A percentile compares a stretch with the other conserved stretches of the same genome.
phyloP scores from a whole-genome alignment of 73 alveolate species.

The Urostyla sp. region DNA sequence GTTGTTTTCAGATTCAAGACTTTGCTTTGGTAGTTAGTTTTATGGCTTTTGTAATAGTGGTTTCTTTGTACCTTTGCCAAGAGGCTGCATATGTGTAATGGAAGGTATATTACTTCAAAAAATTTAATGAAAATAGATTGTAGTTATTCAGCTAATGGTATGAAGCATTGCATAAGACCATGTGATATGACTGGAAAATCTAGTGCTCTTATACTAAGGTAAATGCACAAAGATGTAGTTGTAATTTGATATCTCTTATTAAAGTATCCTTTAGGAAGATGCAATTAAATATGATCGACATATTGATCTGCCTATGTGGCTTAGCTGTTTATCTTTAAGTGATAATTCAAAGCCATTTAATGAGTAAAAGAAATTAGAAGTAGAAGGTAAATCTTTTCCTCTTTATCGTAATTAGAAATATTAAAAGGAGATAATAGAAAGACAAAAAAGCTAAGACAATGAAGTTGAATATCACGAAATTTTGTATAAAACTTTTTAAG shows the following conservation, averaged over 20 bases:
- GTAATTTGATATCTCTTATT: too few relatives aligned
- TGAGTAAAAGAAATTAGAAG: slow-evolving; percentile 69
- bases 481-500: too few relatives aligned
- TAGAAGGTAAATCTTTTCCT: too few relatives aligned
- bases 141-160: slow-evolving; percentile 91
- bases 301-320: slow-evolving; percentile 82
- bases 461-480: too few relatives aligned
- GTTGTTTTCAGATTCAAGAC: slow-evolving; percentile 82
- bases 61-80: slow-evolving; percentile 80
- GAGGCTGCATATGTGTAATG: slow-evolving; percentile 83
- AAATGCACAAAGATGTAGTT: slow-evolving; percentile 78
- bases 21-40: slow-evolving; percentile 84
- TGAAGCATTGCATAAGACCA: slow-evolving; percentile 93
- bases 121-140: too few relatives aligned
- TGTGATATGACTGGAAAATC: slow-evolving; percentile 92
- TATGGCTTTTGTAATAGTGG: slow-evolving; percentile 86
- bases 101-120: slow-evolving; percentile 85
- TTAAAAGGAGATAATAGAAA: too few relatives aligned
- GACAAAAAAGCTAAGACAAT: too few relatives aligned
- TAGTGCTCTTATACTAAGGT: slow-evolving; percentile 81
- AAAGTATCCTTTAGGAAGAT: too few relatives aligned
- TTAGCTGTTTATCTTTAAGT: slow-evolving; percentile 67
- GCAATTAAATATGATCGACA: slow-evolving; percentile 79
- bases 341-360: slow-evolving; percentile 77
- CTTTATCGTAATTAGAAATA: too few relatives aligned